phyloP scores from a whole-genome alignment of 495 filamentous ascomycete species.

The Lichenothelia convexa region DNA sequence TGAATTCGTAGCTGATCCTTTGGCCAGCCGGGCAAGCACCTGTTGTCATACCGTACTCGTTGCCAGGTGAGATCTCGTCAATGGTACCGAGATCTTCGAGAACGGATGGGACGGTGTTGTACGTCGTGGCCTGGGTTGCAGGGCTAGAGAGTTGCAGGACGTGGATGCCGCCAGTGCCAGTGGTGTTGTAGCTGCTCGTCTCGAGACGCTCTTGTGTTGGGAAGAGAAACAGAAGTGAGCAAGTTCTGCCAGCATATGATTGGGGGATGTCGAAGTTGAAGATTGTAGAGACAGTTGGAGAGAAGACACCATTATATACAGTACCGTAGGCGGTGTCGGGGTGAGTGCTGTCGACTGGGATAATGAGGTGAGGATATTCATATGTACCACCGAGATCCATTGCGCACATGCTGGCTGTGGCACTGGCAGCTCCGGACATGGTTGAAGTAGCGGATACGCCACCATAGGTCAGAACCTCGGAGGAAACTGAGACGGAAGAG shows the following conservation, averaged over 20 bases:
- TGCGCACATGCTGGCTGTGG: no score
- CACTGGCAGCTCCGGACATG: no score
- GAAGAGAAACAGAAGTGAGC: conserved; percentile 17
- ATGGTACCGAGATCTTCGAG: conserved; percentile 4
- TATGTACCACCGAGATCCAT: no score
- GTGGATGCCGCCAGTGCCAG: conserved; percentile 12
- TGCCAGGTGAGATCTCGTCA: conserved; percentile 7
- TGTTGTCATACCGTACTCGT: conserved; percentile 6
- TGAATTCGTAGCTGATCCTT: conserved; percentile 5
- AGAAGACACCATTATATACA: conserved; percentile 9
- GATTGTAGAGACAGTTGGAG: conserved; percentile 9
- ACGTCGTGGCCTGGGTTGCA: conserved; percentile 12
- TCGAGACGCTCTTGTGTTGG: conserved; percentile 8
- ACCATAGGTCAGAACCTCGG: no score
- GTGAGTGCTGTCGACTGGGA: conserved; percentile 12
- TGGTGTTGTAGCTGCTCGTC: conserved; percentile 9
- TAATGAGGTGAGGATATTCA: conserved; percentile 15
- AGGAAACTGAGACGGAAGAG: no score
- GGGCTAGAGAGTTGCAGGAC: conserved; percentile 10
- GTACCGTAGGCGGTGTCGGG: conserved; percentile 14
- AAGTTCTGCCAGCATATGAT: conserved; percentile 13
- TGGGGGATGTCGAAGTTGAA: conserved; percentile 20
- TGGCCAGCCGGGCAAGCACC: conserved; percentile 7
- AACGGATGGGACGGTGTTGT: conserved; percentile 4
- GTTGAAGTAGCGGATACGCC: no score